Evolutionary conservation across 1,284 basidiomycete species (phyloP).

Genomic region (Ustilago sp.): DNA sequence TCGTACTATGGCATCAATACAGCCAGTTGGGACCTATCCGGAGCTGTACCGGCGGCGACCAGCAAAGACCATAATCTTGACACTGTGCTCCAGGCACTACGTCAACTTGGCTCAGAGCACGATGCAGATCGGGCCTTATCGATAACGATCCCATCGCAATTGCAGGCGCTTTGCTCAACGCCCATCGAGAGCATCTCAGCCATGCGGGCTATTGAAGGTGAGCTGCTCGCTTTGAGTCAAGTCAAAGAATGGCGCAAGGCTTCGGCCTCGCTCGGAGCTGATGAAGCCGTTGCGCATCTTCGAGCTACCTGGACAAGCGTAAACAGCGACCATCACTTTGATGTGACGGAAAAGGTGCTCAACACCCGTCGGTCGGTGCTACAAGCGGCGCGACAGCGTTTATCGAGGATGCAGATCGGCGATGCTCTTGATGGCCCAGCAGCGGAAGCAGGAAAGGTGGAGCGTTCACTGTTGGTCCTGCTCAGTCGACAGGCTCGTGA

Average conservation of each 20-base stretch:
- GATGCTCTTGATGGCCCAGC: slow-evolving; percentile 75
- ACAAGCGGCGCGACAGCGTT: slow-evolving; percentile 76
- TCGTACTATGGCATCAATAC: slow-evolving; percentile 82
- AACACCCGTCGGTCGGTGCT: slow-evolving; percentile 86
- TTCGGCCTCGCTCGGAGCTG: slow-evolving; percentile 15
- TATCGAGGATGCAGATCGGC: slow-evolving; percentile 80
- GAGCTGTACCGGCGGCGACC: slow-evolving; percentile 10
- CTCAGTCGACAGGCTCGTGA: slow-evolving; percentile 81
- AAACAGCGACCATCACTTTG: slow-evolving; percentile 71
- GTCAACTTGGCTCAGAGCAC: slow-evolving; percentile 72
- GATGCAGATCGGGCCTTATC: slow-evolving; percentile 33
- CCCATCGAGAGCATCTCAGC: slow-evolving; percentile 39
- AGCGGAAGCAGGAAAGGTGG: slow-evolving; percentile 74
- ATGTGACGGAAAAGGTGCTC: slow-evolving; percentile 80
- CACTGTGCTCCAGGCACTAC: slow-evolving; percentile 76
- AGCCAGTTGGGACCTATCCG: slow-evolving; percentile 82
- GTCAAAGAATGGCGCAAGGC: slow-evolving; percentile 41
- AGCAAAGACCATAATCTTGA: slow-evolving; percentile 75
- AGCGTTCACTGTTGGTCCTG: slow-evolving; percentile 79
- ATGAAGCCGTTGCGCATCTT: slow-evolving; percentile 42
- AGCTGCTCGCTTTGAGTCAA: slow-evolving; percentile 53
- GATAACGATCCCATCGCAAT: slow-evolving; percentile 29
- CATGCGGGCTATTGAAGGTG: slow-evolving; percentile 29
- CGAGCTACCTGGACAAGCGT: slow-evolving; percentile 22
- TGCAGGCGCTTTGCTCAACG: slow-evolving; percentile 36